Percentiles rank a stretch among this genome's conserved stretches.
These are phyloP conservation scores for Cladophialophora chaetospira DNA, from an alignment of 2,329 filamentous ascomycete species.

Conservation along the genomic window DNA sequence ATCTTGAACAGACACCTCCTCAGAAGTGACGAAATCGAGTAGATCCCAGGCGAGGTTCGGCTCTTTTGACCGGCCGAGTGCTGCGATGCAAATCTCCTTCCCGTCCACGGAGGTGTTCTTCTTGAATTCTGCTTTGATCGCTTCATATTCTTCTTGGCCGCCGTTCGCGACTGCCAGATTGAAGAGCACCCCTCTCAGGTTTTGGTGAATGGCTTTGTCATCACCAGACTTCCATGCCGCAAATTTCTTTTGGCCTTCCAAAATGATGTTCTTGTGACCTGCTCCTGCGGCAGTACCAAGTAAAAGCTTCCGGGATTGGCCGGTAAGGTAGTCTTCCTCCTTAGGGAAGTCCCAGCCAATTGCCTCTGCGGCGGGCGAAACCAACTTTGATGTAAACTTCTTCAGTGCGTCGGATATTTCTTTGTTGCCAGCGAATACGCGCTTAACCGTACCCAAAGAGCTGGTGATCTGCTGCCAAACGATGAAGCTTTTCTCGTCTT, in stretches of 20 bases:
- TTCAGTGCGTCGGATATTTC: constrained; percentile 71
- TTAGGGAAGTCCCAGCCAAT: constrained; percentile 84
- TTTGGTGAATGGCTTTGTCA: constrained; percentile 73
- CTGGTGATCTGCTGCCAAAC: constrained; percentile 86
- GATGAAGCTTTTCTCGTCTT: constrained; percentile 77
- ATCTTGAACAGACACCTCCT: constrained; percentile 82
- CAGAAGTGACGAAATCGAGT: constrained; percentile 76
- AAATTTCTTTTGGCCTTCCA: constrained; percentile 78
- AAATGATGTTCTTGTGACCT: constrained; percentile 70
- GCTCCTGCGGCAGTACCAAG: constrained; percentile 73
- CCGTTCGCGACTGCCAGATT: constrained; percentile 75
- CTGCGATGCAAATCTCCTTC: constrained; percentile 78
- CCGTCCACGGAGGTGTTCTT: constrained; percentile 84
- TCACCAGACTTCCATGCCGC: constrained; percentile 73
- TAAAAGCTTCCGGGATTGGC: constrained; percentile 79
- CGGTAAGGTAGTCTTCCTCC: constrained; percentile 77
- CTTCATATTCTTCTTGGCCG: constrained; percentile 67
- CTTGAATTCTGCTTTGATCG: constrained; percentile 82
- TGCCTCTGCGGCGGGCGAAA: constrained; percentile 71
- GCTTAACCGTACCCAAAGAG: constrained; percentile 74
- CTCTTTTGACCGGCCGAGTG: constrained; percentile 74
- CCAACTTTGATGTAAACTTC: constrained; percentile 74
- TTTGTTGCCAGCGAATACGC: constrained; percentile 79
- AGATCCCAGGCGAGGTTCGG: constrained; percentile 66
- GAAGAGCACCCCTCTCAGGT: constrained; percentile 78